Conservation (phyloP, 1,284 basidiomycete genomes). For the Sporisorium exsertum region DNA sequence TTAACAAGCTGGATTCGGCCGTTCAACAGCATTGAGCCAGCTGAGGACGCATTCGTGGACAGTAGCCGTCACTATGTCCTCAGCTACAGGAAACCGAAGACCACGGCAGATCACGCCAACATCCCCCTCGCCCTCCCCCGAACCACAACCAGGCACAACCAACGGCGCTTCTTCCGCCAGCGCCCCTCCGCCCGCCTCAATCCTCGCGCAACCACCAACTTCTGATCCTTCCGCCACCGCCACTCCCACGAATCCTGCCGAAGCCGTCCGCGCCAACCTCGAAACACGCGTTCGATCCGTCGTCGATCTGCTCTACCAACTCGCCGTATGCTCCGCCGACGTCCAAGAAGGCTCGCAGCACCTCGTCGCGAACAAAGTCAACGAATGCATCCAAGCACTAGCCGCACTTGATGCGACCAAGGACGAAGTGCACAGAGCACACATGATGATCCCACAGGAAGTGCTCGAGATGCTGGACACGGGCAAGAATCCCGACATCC, state of each 20-base stretch:
- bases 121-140: conserved; percentile 48
- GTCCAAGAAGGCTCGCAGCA: conserved; percentile 57
- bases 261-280: conserved; percentile 50
- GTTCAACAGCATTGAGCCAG: not conserved
- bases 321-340: conserved; percentile 63
- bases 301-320: conserved; percentile 63
- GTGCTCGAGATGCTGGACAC: conserved; percentile 65
- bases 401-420: conserved; percentile 57
- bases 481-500: conserved; percentile 66
- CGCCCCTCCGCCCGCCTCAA: not conserved
- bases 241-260: conserved; percentile 13
- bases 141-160: conserved; percentile 25
- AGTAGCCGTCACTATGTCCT: conserved; percentile 13
- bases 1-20: no score
- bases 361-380: conserved; percentile 58
- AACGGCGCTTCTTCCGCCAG: conserved; percentile 19
- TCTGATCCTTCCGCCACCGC: not conserved
- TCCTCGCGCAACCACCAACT: not conserved
- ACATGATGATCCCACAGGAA: conserved; percentile 58
- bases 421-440: conserved; percentile 46
- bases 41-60: no score
- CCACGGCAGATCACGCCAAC: conserved; percentile 47
- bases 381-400: conserved; percentile 56
- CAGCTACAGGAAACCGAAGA: conserved; percentile 23
- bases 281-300: conserved; percentile 57